phyloP scores from a whole-genome alignment of 2,329 filamentous ascomycete species.

The Monosporascus sp. region DNA sequence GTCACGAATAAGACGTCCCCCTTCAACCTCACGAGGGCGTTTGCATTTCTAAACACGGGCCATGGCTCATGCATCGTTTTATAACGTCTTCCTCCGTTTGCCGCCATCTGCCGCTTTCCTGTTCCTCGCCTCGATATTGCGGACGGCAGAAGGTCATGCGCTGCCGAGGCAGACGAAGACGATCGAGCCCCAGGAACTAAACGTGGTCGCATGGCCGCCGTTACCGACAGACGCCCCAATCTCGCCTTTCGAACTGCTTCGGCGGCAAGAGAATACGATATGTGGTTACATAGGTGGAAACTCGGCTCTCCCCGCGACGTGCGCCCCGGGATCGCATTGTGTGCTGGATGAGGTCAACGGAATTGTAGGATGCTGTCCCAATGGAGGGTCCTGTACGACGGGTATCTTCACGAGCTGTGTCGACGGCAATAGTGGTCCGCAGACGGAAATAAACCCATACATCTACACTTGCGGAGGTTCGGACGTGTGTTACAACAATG shows the following conservation, averaged over 20 bases:
- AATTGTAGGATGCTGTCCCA: conserved; percentile 52
- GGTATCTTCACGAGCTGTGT: conserved; percentile 55
- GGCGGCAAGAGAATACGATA: conserved; percentile 45
- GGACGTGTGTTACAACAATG: conserved; percentile 50
- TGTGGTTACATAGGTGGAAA: conserved; percentile 54
- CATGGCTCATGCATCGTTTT: conserved; percentile 26
- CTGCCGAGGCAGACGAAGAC: conserved; percentile 36
- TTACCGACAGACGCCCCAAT: conserved; percentile 36
- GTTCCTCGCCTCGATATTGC: conserved; percentile 28
- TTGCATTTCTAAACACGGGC: conserved; percentile 8
- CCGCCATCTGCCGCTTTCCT: conserved; percentile 30
- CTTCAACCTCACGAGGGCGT: background rate
- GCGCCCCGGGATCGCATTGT: conserved; percentile 52
- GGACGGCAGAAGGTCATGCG: conserved; percentile 29
- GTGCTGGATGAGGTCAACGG: conserved; percentile 44
- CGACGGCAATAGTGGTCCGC: conserved; percentile 43
- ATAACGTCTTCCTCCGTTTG: conserved; percentile 29
- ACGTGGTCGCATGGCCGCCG: conserved; percentile 35
- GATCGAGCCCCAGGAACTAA: conserved; percentile 30
- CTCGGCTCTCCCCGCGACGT: conserved; percentile 48
- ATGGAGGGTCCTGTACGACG: conserved; percentile 43
- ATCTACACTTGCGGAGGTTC: conserved; percentile 48
- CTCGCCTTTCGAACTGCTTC: conserved; percentile 29
- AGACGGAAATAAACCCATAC: conserved; percentile 49
- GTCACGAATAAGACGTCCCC: background rate